A percentile compares a stretch with the other conserved stretches of the same genome.
Evolutionary conservation across 441 rosid genomes (phyloP).

Genomic region (Omphalea diandra): DNA sequence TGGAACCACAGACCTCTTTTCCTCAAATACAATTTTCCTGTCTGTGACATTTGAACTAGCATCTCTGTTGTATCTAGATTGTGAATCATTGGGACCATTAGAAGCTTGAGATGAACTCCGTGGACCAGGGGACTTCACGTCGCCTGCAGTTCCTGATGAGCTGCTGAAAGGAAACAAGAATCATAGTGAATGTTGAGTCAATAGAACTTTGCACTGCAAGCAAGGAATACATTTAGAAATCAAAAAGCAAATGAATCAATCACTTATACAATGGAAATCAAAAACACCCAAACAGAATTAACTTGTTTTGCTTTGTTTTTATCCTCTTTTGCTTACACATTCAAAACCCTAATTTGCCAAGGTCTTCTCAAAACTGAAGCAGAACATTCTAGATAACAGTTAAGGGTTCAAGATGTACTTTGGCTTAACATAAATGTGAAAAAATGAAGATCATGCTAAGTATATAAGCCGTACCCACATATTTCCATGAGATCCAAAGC

Average conservation of each 20-base stretch:
- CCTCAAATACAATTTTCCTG: conserved; percentile 41
- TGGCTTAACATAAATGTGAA: not conserved
- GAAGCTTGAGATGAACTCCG: conserved; percentile 34
- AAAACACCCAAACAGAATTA: not conserved
- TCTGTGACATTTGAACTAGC: conserved; percentile 34
- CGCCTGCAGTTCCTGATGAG: conserved; percentile 38
- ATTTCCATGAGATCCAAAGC: not conserved
- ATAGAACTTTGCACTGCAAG: not conserved
- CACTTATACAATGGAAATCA: not conserved
- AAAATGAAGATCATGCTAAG: not conserved
- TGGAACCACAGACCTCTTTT: conserved; percentile 33
- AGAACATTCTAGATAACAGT: no score
- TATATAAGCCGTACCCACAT: not conserved
- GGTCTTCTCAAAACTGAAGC: no score
- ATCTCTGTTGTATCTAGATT: conserved; percentile 36
- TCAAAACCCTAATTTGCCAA: not conserved
- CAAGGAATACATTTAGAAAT: conserved; percentile 1
- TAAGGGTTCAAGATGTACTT: not conserved
- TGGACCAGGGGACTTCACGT: conserved; percentile 38
- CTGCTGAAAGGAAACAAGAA: conserved; percentile 33
- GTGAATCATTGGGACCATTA: conserved; percentile 39
- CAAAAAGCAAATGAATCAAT: conserved; percentile 2
- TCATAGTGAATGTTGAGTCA: conserved; percentile 8
- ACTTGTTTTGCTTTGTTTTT: not conserved
- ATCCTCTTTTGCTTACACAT: not conserved